These are phyloP conservation scores for Cymbopogon flexuosus DNA, from an alignment of 202 grass and related monocot genomes.

Conservation along the genomic window DNA sequence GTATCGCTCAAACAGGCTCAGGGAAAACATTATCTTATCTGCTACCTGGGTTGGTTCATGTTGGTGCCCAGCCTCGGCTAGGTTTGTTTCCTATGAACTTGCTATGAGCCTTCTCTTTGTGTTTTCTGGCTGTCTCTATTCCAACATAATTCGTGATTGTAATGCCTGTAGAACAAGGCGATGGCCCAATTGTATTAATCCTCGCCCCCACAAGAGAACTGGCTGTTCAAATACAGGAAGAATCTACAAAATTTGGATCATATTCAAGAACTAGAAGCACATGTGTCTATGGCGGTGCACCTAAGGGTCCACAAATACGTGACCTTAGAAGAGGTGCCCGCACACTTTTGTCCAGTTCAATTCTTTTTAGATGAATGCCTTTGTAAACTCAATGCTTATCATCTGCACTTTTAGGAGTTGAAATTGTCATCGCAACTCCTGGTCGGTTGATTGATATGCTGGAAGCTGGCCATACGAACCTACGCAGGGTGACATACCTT, in stretches of 20 bases:
- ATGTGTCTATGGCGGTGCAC: conserved; percentile 82
- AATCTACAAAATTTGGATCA: conserved; percentile 80
- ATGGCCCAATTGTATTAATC: conserved; percentile 83
- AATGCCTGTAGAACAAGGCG: conserved; percentile 57
- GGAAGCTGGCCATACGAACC: conserved; percentile 81
- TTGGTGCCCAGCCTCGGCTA: conserved; percentile 77
- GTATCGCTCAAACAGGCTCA: conserved; percentile 90
- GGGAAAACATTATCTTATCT: conserved; percentile 95
- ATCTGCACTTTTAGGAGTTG: conserved; percentile 53
- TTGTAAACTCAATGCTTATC: neutral
- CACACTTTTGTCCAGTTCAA: neutral
- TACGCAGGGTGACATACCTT: conserved; percentile 83
- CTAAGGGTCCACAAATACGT: conserved; percentile 89
- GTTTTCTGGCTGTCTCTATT: neutral
- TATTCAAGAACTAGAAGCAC: conserved; percentile 70
- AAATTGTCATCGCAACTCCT: conserved; percentile 90
- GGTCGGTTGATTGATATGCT: conserved; percentile 90
- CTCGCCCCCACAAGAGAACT: conserved; percentile 94
- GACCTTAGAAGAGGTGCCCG: conserved; percentile 79
- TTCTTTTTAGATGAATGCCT: neutral
- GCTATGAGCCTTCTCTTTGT: neutral
- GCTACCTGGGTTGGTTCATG: conserved; percentile 82
- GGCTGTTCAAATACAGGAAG: conserved; percentile 90
- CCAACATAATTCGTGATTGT: conserved; percentile 12
- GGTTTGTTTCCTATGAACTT: conserved; percentile 45